phyloP scores from a whole-genome alignment of 805 yeast genomes.

The Ogataea ganodermae region DNA sequence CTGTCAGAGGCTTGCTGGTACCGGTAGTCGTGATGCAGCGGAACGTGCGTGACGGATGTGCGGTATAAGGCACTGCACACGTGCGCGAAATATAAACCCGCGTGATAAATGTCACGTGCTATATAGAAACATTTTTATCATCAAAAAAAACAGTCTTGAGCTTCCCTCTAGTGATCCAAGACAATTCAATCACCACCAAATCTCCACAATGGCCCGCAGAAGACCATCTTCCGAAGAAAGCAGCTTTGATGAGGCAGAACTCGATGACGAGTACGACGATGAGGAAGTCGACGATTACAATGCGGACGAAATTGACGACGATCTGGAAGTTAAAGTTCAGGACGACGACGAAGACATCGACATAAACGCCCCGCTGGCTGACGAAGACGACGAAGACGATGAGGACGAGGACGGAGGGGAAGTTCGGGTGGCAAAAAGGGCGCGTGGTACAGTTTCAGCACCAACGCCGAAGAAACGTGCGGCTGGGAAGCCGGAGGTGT shows the following conservation, averaged over 20 bases:
- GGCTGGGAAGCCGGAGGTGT: conserved; percentile 30
- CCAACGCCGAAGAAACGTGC: conserved; percentile 2
- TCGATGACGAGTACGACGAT: conserved; percentile 17
- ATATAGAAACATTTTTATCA: too few relatives aligned
- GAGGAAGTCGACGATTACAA: conserved; percentile 20
- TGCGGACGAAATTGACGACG: conserved; percentile 24
- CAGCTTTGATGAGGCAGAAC: conserved; percentile 16
- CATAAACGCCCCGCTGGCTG: conserved; percentile 9
- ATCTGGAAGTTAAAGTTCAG: conserved; percentile 17
- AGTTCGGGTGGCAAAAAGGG: neutral
- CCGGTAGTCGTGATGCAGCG: neutral
- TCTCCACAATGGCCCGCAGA: neutral
- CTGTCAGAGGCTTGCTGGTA: neutral
- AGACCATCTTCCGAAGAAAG: conserved; percentile 5
- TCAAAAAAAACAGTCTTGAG: too few relatives aligned
- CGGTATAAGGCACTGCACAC: neutral
- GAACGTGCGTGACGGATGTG: conserved; percentile 12
- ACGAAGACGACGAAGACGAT: conserved; percentile 34
- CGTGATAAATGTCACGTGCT: neutral
- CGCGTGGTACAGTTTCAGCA: conserved; percentile 2
- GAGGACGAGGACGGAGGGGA: conserved; percentile 27
- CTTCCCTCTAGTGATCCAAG: too few relatives aligned
- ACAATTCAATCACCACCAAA: neutral
- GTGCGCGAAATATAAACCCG: neutral
- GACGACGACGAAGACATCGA: conserved; percentile 26